Evolutionary conservation across 257 asterid genomes (phyloP), one percentile per base, ranked within the genome.

Genomic region (Gentiana dahurica): DNA sequence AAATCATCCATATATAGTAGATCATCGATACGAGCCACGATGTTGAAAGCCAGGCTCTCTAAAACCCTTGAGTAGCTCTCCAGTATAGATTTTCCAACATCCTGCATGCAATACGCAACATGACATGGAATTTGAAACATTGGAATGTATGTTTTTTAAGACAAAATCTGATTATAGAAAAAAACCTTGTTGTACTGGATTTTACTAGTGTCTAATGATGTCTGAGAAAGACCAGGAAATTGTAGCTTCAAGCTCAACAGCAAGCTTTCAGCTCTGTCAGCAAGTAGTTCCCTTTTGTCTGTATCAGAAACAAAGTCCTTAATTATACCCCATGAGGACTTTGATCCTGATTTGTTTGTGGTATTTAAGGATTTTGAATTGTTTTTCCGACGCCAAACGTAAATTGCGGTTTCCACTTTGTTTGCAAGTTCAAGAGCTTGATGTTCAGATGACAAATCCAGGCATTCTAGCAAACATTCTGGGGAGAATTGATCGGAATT

Each of bases 51-150:
- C 43, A 87, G 67, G 80, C 96, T 82, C 76, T 84, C 93, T 34
- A 87, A 77, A 52, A 80, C 96, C 54, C 96, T 73, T 0, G 96
- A 84, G 77, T 87, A 87, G 73, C 94, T 75, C 81, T 87, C 96
- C 71, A 87, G 49, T 13, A 87, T 70, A 36, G 93, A 76, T 68
- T 87, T 84, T 9, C 96, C 96, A 3, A 87, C 84, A 73, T 87
- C 96, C 96, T 87, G 61, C 9, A 55, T 87, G 61, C 9, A 55
- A 44, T 63, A n/a, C 6, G 36, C 11, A 7, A 12, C 6, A 12
- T 36, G 11, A 3, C 41, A 1, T 12, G 34, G 46, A 12, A 32
- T 6, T 0, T 57, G 36, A 32, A 4, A 49, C 24, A 7, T 10
- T 41, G 9, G 46, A 10, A 41, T 10, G 6, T 5, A 41, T 41